phyloP scores from a whole-genome alignment of 2,329 filamentous ascomycete species.

The Ophiostoma ulmi region DNA sequence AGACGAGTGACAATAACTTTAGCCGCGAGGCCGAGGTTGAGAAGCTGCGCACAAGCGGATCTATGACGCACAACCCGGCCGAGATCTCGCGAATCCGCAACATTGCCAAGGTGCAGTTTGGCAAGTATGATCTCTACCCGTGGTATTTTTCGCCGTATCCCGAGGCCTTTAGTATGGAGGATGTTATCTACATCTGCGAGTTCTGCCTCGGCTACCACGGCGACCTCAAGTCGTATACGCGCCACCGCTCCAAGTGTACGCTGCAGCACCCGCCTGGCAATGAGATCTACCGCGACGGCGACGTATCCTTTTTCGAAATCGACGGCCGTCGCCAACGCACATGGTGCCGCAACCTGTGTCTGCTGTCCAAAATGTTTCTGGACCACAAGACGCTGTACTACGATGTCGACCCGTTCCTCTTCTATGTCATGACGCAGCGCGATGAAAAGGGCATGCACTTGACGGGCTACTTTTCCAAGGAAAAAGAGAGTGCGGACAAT shows the following conservation, averaged over 20 bases:
- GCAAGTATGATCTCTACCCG: slow-evolving; percentile 82
- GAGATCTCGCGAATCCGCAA: slow-evolving; percentile 96
- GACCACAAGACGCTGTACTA: slow-evolving; percentile 99
- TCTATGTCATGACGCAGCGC: slow-evolving; percentile 93
- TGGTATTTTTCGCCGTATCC: slow-evolving; percentile 99
- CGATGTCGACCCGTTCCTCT: slow-evolving; percentile 97
- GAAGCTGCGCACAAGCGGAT: slow-evolving; percentile 86
- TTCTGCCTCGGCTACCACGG: slow-evolving; percentile 93
- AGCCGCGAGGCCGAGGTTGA: slow-evolving; percentile 90
- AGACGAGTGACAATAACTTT: slow-evolving; percentile 54
- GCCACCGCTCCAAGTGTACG: slow-evolving; percentile 85
- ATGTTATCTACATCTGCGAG: slow-evolving; percentile 94
- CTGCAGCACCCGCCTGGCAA: slow-evolving; percentile 92
- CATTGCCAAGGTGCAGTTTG: slow-evolving; percentile 90
- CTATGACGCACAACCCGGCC: slow-evolving; percentile 97
- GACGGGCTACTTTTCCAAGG: slow-evolving; percentile 99
- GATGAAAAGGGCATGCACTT: slow-evolving; percentile 88
- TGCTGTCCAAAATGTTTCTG: slow-evolving; percentile 92
- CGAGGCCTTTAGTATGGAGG: slow-evolving; percentile 77
- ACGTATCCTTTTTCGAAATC: slow-evolving; percentile 94
- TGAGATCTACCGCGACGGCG: slow-evolving; percentile 93
- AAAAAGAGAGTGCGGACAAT: slow-evolving; percentile 92
- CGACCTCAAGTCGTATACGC: slow-evolving; percentile 71
- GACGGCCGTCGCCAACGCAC: slow-evolving; percentile 90
- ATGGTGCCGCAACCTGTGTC: slow-evolving; percentile 92